These are phyloP conservation scores for Cladophialophora bantiana DNA, from an alignment of 2,329 filamentous ascomycete species.

Conservation along the genomic window DNA sequence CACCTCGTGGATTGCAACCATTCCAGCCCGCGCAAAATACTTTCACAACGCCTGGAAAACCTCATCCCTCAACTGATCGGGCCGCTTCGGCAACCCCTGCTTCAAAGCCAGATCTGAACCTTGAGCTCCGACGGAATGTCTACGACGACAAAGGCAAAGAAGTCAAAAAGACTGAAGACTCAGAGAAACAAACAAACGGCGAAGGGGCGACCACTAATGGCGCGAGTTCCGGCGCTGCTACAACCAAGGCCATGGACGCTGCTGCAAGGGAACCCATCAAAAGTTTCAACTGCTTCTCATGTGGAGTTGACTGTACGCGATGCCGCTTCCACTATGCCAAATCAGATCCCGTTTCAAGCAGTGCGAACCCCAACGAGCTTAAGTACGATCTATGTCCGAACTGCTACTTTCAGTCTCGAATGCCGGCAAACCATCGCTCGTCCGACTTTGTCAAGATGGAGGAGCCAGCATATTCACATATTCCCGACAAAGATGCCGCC, in stretches of 20 bases:
- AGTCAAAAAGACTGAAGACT: conserved; percentile 71
- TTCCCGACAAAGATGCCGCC: conserved; percentile 82
- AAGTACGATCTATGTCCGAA: conserved; percentile 91
- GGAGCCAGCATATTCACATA: conserved; percentile 79
- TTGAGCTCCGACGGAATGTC: conserved; percentile 93
- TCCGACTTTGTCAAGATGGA: conserved; percentile 88
- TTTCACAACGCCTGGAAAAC: conserved; percentile 66
- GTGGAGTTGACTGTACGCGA: conserved; percentile 85
- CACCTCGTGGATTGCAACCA: conserved; percentile 89
- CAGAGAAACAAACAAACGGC: conserved; percentile 72
- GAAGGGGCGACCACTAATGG: conserved; percentile 74
- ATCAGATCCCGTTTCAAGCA: conserved; percentile 61
- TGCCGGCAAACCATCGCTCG: conserved; percentile 78
- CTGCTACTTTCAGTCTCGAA: conserved; percentile 84
- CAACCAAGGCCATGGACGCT: conserved; percentile 68
- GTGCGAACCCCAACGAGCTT: conserved; percentile 63
- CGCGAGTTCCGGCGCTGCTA: conserved; percentile 62
- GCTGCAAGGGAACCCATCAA: conserved; percentile 69
- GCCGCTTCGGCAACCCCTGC: conserved; percentile 69
- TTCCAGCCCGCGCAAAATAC: conserved; percentile 90
- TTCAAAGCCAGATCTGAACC: conserved; percentile 80
- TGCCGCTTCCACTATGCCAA: conserved; percentile 75
- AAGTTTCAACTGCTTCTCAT: conserved; percentile 83
- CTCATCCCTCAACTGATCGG: conserved; percentile 72
- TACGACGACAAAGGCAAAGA: conserved; percentile 93